These are phyloP conservation scores for Flaveria linearis DNA, from an alignment of 129 eudicot genomes.

Conservation along the genomic window DNA sequence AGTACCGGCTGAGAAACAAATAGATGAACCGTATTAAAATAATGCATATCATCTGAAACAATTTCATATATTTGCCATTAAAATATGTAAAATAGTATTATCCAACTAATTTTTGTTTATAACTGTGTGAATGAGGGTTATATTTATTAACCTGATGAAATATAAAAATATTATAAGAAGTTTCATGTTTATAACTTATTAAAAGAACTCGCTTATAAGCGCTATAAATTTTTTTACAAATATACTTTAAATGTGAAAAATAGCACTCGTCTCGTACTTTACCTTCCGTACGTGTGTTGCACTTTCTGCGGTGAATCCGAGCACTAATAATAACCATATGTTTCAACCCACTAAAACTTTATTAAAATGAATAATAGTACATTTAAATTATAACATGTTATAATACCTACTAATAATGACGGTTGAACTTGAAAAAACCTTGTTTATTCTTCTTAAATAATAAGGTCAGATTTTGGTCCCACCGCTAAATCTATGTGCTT, in stretches of 20 bases:
- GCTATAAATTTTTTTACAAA: no score
- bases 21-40: no score
- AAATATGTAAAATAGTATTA: background rate
- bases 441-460: background rate
- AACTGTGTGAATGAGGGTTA: no score
- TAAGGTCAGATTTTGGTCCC: slow-evolving; percentile 12
- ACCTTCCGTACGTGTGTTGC: background rate
- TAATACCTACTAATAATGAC: slow-evolving; percentile 22
- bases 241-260: background rate
- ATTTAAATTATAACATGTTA: slow-evolving; percentile 1
- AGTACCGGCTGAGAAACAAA: no score
- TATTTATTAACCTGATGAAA: no score
- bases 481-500: slow-evolving; percentile 22
- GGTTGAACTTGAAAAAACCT: slow-evolving; percentile 17
- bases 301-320: background rate
- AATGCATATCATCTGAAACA: no score
- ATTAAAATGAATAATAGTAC: background rate
- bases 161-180: no score
- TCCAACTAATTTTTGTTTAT: no score
- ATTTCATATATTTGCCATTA: accelerated
- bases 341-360: slow-evolving; percentile 13
- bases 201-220: no score
- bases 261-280: background rate
- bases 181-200: no score
- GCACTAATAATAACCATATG: slow-evolving; percentile 15